phyloP scores from a whole-genome alignment of 116 monocot species.

The Cymodocea nodosa region DNA sequence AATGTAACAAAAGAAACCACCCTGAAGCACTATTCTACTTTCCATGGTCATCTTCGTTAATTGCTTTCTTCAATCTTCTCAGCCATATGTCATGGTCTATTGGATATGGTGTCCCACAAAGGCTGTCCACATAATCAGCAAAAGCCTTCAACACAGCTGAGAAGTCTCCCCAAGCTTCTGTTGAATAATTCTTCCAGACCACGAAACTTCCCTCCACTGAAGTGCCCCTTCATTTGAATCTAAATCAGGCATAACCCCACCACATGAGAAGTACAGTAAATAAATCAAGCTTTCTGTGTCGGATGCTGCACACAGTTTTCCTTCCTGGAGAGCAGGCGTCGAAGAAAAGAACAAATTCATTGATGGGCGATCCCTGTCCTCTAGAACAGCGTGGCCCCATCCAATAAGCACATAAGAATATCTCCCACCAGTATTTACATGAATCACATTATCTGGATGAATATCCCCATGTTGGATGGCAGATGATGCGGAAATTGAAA shows the following conservation, averaged over 20 bases:
- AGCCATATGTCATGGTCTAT: slow-evolving; percentile 93
- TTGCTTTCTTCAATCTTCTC: slow-evolving; percentile 57
- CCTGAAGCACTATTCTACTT: slow-evolving; percentile 49
- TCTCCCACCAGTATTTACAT: slow-evolving; percentile 21
- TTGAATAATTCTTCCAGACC: slow-evolving; percentile 78
- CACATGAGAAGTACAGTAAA: slow-evolving; percentile 69
- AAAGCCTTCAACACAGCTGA: slow-evolving; percentile 94
- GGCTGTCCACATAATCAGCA: slow-evolving; percentile 93
- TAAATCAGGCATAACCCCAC: slow-evolving; percentile 57
- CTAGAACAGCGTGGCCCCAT: slow-evolving; percentile 91
- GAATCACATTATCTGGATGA: slow-evolving; percentile 71
- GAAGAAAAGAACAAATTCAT: slow-evolving; percentile 87
- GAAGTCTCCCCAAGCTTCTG: slow-evolving; percentile 82
- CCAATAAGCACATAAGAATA: slow-evolving; percentile 65
- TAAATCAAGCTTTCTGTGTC: slow-evolving; percentile 92
- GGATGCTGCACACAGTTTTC: slow-evolving; percentile 73
- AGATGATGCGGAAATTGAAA: slow-evolving; percentile 46
- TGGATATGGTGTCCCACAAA: slow-evolving; percentile 88
- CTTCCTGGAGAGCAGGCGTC: slow-evolving; percentile 78
- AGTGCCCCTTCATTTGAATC: slow-evolving; percentile 86
- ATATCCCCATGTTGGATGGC: slow-evolving; percentile 86
- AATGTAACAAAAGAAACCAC: slow-evolving; percentile 27
- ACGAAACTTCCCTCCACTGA: slow-evolving; percentile 77
- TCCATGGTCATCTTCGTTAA: slow-evolving; percentile 77
- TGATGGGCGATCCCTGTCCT: slow-evolving; percentile 73